Evolutionary conservation across 1,139 yeast species (phyloP), one percentile per base, ranked within the genome.

Genomic region (Suhomyces maxii): DNA sequence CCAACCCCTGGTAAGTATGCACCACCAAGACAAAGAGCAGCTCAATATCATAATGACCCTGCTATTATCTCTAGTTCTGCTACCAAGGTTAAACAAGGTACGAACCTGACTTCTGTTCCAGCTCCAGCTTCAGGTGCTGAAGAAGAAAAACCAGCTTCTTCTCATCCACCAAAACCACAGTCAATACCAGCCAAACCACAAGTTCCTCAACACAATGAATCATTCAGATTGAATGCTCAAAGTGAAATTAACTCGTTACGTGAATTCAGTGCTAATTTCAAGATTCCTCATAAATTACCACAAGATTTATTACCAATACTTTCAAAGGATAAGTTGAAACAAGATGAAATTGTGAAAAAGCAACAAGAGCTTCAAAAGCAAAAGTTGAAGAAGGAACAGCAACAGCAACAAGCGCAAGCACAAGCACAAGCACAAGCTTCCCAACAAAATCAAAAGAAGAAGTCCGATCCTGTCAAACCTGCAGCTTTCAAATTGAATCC

Each of bases 251-350:
- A 86, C 54, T 88, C 93, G n/a, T 73, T 89, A 48, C 83, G 82
- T 52, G 89, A 87, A 61, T 90, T 90, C 61, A 83, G 96, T 42
- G 90, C 89, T 43, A 86, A 80, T 55, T 88, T 88, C 66, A 89
- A 88, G 66, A 81, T 89, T 26, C 89, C 89, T 3, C 81, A 82
- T 53, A 82, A 82, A 51, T 76, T 84, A 58, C 96, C 96, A 6
- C 63, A 80, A 33, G 96, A 89, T 61, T 74, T 89, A 59, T 74
- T 86, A 51, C 93, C 95, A 5, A 84, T 87, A 34, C 71, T 86
- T 39, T 73, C 91, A 7, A 86, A 85, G 61, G 89, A 84, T 58
- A 83, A 81, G 59, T 63, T 65, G 28, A 83, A 82, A 59, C 89
- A 83, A 60, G 82, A 81, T 50, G 86, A 83, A 59, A 82, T 82